Percentiles rank a stretch among this genome's conserved stretches.
Conservation (phyloP, 208 protist species). For the Herpetomonas samuelpessoai region DNA sequence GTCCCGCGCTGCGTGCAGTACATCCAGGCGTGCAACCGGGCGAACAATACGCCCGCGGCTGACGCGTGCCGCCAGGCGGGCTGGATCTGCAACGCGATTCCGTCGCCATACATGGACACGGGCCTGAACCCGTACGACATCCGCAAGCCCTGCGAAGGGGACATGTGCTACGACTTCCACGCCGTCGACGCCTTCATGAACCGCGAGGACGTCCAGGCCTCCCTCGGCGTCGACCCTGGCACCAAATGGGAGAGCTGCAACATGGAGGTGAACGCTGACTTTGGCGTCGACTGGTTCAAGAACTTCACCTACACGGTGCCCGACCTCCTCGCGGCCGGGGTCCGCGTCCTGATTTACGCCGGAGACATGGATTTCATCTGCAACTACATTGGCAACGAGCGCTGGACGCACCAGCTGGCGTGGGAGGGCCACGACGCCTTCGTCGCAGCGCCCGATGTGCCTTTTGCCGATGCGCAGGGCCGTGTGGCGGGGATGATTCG, state of each 20-base stretch:
- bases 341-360: constrained; percentile 89
- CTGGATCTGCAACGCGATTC: constrained; percentile 33
- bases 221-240: constrained; percentile 47
- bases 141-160: constrained; percentile 42
- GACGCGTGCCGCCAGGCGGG: constrained; percentile 23
- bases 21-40: constrained; percentile 18
- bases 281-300: constrained; percentile 61
- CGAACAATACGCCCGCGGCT: constrained; percentile 9
- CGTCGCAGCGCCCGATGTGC: constrained; percentile 30
- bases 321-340: constrained; percentile 41
- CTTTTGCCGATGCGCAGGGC: constrained; percentile 13
- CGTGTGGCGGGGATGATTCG: constrained; percentile 24
- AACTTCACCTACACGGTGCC: constrained; percentile 67
- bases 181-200: constrained; percentile 50
- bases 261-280: constrained; percentile 33
- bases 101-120: constrained; percentile 31
- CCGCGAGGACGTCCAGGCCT: constrained; percentile 33
- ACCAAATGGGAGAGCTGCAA: constrained; percentile 63
- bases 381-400: constrained; percentile 91
- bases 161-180: constrained; percentile 86
- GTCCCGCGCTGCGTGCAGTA: constrained; percentile 12
- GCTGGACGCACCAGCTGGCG: constrained; percentile 59
- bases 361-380: constrained; percentile 93
- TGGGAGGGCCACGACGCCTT: constrained; percentile 76
- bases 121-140: constrained; percentile 90